Evolutionary conservation across 768 basidiomycete genomes (phyloP), one percentile per base, ranked within the genome.

Genomic region (Suillus occidentalis): DNA sequence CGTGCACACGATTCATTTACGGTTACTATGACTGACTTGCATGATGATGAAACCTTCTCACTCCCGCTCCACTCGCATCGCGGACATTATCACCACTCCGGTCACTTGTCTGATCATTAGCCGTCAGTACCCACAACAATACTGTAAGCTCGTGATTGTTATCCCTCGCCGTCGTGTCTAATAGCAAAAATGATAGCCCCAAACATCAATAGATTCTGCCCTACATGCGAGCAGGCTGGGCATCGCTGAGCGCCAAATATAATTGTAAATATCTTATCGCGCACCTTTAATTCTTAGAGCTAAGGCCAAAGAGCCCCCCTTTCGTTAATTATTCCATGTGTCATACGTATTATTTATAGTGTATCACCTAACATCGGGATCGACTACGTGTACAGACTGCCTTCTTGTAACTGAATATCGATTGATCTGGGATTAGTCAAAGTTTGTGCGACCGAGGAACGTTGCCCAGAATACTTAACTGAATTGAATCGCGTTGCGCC

Each of bases 71-170:
- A 22, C 55, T 45, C 31, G 25, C 20, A n/a, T 55, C 60, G 25
- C 9, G 14, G 53, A 31, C 45, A n/a, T 55, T 55, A 36, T 40
- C 20, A n/a, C 40, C 25, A 31, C 39, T 16, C 13, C 14, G 4
- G 58, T 50, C 8, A 43, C 50, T 28, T 43, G 59, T 61, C 57
- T 20, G 58, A 25, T 39, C 60, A 49, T 40, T 60, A 83, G 82
- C 64, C 82, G 81, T 18, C 73, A 75, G 57, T 83, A 73, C 63
- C 82, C 82, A 12, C 78, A 83, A 64, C 82, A 83, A 61, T 82
- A 83, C 57, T 81, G 82, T 83, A 68, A 57, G 81, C 68, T 60
- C 39, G 3, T 31, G 34, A 42, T 50, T 22, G 5, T 16, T 53
- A 22, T 50, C 18, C 12, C 20, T 59, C n/a, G 20, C 39, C 14